Conservation (phyloP, 2,329 filamentous ascomycete species). For the Alternaria novae-zelandiae region DNA sequence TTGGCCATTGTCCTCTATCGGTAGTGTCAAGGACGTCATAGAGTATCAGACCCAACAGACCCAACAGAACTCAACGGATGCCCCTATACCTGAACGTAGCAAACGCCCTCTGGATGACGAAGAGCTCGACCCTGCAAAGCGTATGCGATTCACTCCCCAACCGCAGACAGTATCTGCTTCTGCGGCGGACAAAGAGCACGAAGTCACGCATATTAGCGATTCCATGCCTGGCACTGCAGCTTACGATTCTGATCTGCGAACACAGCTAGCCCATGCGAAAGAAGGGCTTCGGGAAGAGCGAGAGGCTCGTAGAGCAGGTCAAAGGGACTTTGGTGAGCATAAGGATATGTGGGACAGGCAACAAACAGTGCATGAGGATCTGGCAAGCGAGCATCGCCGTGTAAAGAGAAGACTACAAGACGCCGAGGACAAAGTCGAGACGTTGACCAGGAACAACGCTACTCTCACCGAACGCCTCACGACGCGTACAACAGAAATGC, state of each 20-base stretch:
- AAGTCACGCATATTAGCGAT: conserved; percentile 52
- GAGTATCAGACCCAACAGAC: conserved; percentile 38
- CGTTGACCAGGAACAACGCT: conserved; percentile 16
- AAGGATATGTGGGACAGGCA: conserved; percentile 29
- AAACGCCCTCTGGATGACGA: conserved; percentile 42
- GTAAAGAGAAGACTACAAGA: conserved; percentile 26
- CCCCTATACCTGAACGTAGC: conserved; percentile 24
- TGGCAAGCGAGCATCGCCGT: conserved; percentile 22
- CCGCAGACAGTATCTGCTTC: conserved; percentile 14
- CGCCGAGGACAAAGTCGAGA: conserved; percentile 22
- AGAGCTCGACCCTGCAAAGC: conserved; percentile 37
- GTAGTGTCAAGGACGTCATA: conserved; percentile 38
- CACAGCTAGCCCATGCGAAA: conserved; percentile 11
- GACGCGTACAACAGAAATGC: conserved; percentile 17
- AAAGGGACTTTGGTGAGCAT: conserved; percentile 23
- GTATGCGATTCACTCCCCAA: conserved; percentile 44
- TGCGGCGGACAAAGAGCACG: conserved; percentile 20
- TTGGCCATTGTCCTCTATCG: conserved; percentile 43
- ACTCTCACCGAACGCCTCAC: conserved; percentile 27
- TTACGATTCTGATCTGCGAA: conserved; percentile 13
- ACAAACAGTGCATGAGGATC: conserved; percentile 37
- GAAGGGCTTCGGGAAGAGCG: conserved; percentile 12
- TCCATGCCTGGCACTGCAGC: conserved; percentile 44
- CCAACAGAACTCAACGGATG: conserved; percentile 14
- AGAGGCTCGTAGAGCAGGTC: conserved; percentile 13